phyloP scores from a whole-genome alignment of 1,139 yeast genomes.

The Blastobotrys buckinghamii region DNA sequence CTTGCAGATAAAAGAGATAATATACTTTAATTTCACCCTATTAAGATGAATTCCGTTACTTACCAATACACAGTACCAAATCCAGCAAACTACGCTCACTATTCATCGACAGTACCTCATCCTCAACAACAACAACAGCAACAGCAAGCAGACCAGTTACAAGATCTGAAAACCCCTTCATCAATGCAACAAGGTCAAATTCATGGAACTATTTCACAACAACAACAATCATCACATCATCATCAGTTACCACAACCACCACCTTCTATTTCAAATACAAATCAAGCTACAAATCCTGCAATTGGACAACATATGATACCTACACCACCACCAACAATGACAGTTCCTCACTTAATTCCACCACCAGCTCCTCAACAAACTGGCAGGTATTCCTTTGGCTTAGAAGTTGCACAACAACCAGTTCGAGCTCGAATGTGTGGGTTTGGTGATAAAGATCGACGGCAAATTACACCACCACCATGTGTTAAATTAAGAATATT shows the following conservation, averaged over 20 bases:
- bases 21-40: not conserved
- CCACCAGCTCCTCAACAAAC: not conserved
- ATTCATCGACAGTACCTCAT: slow-evolving; percentile 2
- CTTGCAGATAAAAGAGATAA: too few species aligned
- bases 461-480: slow-evolving; percentile 43
- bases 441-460: slow-evolving; percentile 41
- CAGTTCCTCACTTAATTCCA: not conserved
- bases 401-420: slow-evolving; percentile 40
- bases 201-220: not conserved
- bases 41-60: slow-evolving; percentile 11
- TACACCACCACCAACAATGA: not conserved
- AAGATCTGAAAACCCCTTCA: too few species aligned
- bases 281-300: not conserved
- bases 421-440: slow-evolving; percentile 44
- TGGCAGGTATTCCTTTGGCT: slow-evolving; percentile 15
- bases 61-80: slow-evolving; percentile 4
- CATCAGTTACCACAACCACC: not conserved
- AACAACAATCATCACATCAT: not conserved
- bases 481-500: slow-evolving; percentile 34
- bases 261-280: not conserved
- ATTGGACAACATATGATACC: not conserved
- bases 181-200: too few species aligned
- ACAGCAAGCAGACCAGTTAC: too few species aligned
- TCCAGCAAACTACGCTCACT: slow-evolving; percentile 2
- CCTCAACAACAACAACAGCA: not conserved